Conservation (phyloP, 2,329 filamentous ascomycete genomes). For the Trichoderma sp. region DNA sequence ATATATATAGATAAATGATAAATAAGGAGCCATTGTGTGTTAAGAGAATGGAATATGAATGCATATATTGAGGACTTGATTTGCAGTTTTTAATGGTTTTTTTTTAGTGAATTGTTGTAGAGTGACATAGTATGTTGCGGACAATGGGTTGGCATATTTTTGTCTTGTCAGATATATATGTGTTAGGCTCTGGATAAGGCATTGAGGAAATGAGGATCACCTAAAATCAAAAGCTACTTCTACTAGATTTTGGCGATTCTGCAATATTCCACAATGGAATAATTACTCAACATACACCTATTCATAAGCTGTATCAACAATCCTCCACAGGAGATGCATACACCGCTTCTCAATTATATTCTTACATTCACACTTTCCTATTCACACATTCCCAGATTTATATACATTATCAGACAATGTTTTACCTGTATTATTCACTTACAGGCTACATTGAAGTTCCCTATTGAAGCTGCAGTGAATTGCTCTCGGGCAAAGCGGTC, state of each 20-base stretch:
- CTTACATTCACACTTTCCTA: background rate
- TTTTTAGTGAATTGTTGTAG: background rate
- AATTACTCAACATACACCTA: background rate
- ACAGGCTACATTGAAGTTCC: background rate
- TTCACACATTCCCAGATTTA: too few species aligned
- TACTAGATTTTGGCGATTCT: background rate
- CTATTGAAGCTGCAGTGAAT: constrained; percentile 5
- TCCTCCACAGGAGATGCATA: background rate
- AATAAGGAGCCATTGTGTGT: background rate
- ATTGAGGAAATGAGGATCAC: background rate
- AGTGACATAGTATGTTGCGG: background rate
- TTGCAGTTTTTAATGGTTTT: background rate
- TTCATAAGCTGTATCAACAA: background rate
- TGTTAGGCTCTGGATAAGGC: background rate
- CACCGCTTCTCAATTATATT: too few species aligned
- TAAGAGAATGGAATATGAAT: background rate
- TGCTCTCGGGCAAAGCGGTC: background rate
- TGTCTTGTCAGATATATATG: background rate
- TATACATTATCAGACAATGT: too few species aligned
- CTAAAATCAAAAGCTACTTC: too few species aligned
- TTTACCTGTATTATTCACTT: background rate
- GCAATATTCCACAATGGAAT: too few species aligned
- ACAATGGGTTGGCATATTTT: background rate
- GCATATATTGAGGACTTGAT: background rate
- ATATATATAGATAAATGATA: background rate